Percentiles rank a stretch among this genome's conserved stretches.
phyloP scores from a whole-genome alignment of 2,329 filamentous ascomycete genomes.

The Claviceps paspali region DNA sequence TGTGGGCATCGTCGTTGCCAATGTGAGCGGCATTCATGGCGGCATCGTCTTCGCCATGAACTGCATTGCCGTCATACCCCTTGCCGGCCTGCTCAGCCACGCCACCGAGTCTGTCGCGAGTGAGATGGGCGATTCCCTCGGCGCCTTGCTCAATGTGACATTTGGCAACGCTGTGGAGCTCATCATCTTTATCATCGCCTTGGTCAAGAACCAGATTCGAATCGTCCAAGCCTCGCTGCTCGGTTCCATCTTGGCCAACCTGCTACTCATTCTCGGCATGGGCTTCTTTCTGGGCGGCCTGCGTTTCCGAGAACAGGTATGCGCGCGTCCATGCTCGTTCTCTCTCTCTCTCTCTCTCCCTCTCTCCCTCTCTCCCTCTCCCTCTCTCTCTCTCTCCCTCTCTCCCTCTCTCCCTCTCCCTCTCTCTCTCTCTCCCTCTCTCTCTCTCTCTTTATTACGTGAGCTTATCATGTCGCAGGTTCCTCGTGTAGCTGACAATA shows the following conservation, averaged over 20 bases:
- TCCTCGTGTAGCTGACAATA: slow-evolving; percentile 1
- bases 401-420: rapidly evolving
- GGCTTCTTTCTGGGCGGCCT: slow-evolving; percentile 76
- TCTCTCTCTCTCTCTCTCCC: too few species aligned
- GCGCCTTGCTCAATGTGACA: slow-evolving; percentile 60
- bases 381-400: rapidly evolving
- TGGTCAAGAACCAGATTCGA: slow-evolving; percentile 52
- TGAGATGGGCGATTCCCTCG: slow-evolving; percentile 57
- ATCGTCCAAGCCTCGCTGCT: slow-evolving; percentile 85
- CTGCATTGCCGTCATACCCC: slow-evolving; percentile 58
- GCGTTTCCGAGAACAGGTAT: slow-evolving; percentile 70
- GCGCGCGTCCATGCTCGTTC: not conserved
- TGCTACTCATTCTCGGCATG: slow-evolving; percentile 84
- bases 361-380: rapidly evolving
- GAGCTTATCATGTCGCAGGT: too few species aligned
- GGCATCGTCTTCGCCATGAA: slow-evolving; percentile 59
- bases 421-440: too few species aligned
- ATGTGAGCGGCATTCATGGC: slow-evolving; percentile 35
- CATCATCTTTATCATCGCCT: slow-evolving; percentile 44
- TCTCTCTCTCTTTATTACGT: rapidly evolving
- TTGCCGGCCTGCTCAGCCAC: slow-evolving; percentile 56
- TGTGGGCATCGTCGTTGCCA: slow-evolving; percentile 53
- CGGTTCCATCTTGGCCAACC: slow-evolving; percentile 77
- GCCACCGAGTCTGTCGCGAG: slow-evolving; percentile 63
- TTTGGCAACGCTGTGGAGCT: slow-evolving; percentile 69